These are phyloP conservation scores for Lentinula detonsa DNA, from an alignment of 768 basidiomycete genomes.

Conservation along the genomic window DNA sequence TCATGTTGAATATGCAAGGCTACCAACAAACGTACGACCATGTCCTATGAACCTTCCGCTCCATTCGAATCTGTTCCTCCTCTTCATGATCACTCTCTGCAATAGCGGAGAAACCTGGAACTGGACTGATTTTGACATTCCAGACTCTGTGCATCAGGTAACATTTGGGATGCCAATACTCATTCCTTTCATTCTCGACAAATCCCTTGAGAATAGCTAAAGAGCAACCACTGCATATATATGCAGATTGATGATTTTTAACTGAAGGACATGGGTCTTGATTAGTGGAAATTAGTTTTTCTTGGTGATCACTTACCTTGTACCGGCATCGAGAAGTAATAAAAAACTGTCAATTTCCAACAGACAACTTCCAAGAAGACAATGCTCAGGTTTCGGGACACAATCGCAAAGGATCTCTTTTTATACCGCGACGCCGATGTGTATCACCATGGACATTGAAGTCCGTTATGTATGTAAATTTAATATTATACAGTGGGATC, in stretches of 20 bases:
- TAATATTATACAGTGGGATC: not conserved
- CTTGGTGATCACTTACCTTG: too few relatives aligned
- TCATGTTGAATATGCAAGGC: not conserved
- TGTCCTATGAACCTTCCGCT: conserved; percentile 95
- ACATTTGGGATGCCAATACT: conserved; percentile 99
- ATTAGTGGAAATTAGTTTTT: too few relatives aligned
- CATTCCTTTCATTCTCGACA: conserved; percentile 98
- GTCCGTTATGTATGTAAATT: too few relatives aligned
- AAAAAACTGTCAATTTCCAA: too few relatives aligned
- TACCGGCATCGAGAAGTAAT: too few relatives aligned
- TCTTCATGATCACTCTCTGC: conserved; percentile 41
- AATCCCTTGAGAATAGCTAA: conserved; percentile 98
- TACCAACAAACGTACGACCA: conserved; percentile 73
- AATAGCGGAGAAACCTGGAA: conserved; percentile 35
- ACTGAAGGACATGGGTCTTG: too few relatives aligned
- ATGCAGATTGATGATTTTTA: conserved; percentile 64
- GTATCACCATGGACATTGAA: too few relatives aligned
- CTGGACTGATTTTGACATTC: conserved; percentile 90
- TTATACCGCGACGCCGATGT: too few relatives aligned
- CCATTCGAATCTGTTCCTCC: conserved; percentile 75
- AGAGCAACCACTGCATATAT: conserved; percentile 95
- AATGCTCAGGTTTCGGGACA: too few relatives aligned
- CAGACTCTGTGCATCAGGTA: conserved; percentile 99
- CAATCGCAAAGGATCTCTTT: too few relatives aligned
- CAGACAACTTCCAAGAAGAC: too few relatives aligned